Percentiles rank a stretch among this genome's conserved stretches.
Evolutionary conservation across 371 early-diverging fungal genomes (phyloP).

Genomic region (Rhizopus microsporus): DNA sequence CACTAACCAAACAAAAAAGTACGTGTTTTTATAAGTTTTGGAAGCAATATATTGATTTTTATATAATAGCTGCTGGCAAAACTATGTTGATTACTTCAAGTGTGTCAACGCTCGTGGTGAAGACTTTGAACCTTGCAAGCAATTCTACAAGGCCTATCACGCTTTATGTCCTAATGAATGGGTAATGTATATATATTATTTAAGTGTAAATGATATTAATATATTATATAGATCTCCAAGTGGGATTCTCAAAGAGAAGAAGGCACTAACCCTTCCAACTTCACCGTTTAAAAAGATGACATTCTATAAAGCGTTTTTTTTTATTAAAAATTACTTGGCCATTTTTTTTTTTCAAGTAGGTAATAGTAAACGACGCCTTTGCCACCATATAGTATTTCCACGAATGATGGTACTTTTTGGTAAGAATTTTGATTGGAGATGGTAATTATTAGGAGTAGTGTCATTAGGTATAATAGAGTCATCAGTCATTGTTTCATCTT

Average conservation of each 20-base stretch:
- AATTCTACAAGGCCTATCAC: conserved; percentile 76
- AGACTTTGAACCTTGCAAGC: conserved; percentile 86
- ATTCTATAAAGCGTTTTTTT: background rate
- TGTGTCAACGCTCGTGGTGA: conserved; percentile 87
- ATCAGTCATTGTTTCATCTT: conserved; percentile 12
- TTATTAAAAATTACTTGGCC: background rate
- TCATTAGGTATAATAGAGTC: conserved; percentile 19
- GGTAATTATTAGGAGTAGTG: conserved; percentile 11
- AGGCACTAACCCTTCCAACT: conserved; percentile 72
- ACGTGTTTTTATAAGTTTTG: conserved; percentile 9
- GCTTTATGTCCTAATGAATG: conserved; percentile 87
- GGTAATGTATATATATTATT: conserved; percentile 53
- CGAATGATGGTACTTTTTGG: conserved; percentile 41
- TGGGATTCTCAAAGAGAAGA: conserved; percentile 88
- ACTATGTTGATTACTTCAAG: conserved; percentile 93
- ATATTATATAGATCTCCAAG: conserved; percentile 61
- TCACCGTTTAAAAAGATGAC: conserved; percentile 34
- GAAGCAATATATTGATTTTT: background rate
- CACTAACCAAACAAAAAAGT: conserved; percentile 92
- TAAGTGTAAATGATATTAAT: background rate
- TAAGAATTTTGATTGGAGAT: conserved; percentile 29
- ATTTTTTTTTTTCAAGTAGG: conserved; percentile 5
- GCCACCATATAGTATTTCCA: conserved; percentile 51
- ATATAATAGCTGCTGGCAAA: conserved; percentile 80
- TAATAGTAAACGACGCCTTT: conserved; percentile 26